Conservation (phyloP, 1,284 basidiomycete genomes). For the Trametes polyzona region DNA sequence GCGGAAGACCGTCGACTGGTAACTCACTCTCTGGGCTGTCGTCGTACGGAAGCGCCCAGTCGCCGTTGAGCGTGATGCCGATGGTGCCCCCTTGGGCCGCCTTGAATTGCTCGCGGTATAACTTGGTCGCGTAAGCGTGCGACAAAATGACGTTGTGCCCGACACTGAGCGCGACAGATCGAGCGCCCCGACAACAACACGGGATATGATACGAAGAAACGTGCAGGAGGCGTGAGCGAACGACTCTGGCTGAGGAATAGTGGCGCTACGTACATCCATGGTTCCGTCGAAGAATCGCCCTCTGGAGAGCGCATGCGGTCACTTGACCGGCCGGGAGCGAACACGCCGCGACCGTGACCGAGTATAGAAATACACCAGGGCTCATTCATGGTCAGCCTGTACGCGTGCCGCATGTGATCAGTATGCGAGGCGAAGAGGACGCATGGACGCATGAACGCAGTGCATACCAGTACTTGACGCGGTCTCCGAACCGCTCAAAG, state of each 20-base stretch:
- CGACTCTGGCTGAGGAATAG: neutral
- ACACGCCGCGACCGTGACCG: slow-evolving; percentile 67
- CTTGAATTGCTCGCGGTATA: slow-evolving; percentile 68
- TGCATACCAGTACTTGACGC: slow-evolving; percentile 76
- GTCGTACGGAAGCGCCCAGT: slow-evolving; percentile 74
- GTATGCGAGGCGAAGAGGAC: neutral
- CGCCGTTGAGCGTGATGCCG: slow-evolving; percentile 76
- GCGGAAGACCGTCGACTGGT: neutral
- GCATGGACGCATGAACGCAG: slow-evolving; percentile 1
- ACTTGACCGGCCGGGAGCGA: slow-evolving; percentile 71
- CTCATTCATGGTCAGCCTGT: slow-evolving; percentile 73
- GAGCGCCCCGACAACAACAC: slow-evolving; percentile 6
- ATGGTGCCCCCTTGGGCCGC: slow-evolving; percentile 60
- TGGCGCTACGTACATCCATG: slow-evolving; percentile 64
- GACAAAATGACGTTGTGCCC: slow-evolving; percentile 71
- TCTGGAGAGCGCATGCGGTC: slow-evolving; percentile 56
- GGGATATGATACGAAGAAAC: neutral
- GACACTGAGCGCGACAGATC: slow-evolving; percentile 44
- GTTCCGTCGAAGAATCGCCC: slow-evolving; percentile 68
- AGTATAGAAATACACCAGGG: slow-evolving; percentile 75
- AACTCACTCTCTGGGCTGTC: slow-evolving; percentile 63
- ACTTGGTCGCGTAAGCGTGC: slow-evolving; percentile 67
- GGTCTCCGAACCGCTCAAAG: slow-evolving; percentile 74
- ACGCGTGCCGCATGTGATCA: slow-evolving; percentile 11
- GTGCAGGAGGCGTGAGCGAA: slow-evolving; percentile 1